These are phyloP conservation scores for Euphrasia arctica DNA, from an alignment of 305 asterid species.

Conservation along the genomic window DNA sequence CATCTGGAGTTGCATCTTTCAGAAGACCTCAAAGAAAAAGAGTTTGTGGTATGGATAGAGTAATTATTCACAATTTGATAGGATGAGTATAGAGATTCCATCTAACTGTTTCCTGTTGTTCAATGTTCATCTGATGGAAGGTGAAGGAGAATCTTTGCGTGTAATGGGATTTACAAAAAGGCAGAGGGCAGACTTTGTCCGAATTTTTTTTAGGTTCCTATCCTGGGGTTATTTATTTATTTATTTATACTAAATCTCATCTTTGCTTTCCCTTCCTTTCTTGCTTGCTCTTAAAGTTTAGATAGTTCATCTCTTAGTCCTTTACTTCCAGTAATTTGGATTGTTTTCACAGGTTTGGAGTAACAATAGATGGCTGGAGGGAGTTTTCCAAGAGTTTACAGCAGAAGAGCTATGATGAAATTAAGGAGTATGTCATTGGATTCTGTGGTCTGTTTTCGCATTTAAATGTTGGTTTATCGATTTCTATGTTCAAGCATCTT, in stretches of 20 bases:
- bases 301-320: conserved; percentile 20
- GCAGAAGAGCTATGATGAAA: conserved; percentile 81
- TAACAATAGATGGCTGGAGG: conserved; percentile 79
- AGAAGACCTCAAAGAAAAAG: conserved; percentile 63
- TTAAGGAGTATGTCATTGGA: conserved; percentile 52
- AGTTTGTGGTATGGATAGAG: conserved; percentile 59
- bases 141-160: conserved; percentile 86
- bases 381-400: conserved; percentile 79
- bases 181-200: conserved; percentile 87
- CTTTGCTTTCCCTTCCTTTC: conserved; percentile 17
- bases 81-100: conserved; percentile 11
- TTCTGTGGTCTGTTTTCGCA: conserved; percentile 17
- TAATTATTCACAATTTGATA: conserved; percentile 20
- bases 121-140: conserved; percentile 85
- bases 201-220: conserved; percentile 82
- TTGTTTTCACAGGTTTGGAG: conserved; percentile 61
- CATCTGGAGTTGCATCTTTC: conserved; percentile 50
- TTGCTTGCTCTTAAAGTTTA: conserved; percentile 21
- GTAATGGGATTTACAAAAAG: conserved; percentile 87
- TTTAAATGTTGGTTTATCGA: background rate
- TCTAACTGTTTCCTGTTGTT: conserved; percentile 23
- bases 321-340: conserved; percentile 21
- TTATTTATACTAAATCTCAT: conserved; percentile 14
- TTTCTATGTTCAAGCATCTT: background rate
- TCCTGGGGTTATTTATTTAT: conserved; percentile 13